Percentiles rank a stretch among this genome's conserved stretches.
These are phyloP conservation scores for Eucalyptus leucophloia DNA, from an alignment of 345 rosid genomes.

Conservation along the genomic window DNA sequence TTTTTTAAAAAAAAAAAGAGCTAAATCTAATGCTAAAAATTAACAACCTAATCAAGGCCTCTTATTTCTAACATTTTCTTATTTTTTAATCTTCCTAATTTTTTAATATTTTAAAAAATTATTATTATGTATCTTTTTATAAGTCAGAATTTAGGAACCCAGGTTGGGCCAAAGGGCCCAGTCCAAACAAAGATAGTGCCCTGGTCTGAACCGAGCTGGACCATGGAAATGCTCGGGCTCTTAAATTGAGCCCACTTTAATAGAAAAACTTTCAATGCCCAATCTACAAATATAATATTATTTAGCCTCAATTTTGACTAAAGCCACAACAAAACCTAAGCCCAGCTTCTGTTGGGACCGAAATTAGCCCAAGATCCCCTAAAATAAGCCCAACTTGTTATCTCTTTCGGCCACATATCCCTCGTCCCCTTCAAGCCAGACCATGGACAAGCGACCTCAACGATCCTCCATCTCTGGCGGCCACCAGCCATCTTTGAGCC, in stretches of 20 bases:
- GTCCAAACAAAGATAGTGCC: neutral
- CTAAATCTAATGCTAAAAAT: neutral
- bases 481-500: neutral
- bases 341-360: neutral
- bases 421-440: neutral
- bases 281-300: too few species aligned
- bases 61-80: neutral
- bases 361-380: neutral
- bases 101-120: too few species aligned
- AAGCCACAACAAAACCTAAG: neutral
- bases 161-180: neutral
- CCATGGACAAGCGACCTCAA: neutral
- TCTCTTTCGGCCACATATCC: neutral
- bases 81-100: too few species aligned
- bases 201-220: neutral
- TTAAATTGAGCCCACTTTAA: neutral
- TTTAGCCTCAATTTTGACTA: neutral
- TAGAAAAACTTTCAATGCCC: neutral
- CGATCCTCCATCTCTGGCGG: neutral
- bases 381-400: neutral
- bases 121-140: too few species aligned
- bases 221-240: neutral
- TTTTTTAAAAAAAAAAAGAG: rapidly evolving
- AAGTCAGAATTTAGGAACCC: neutral
- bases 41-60: neutral